These are phyloP conservation scores for Straminergon stramineum DNA, from an alignment of 225 moss, liverwort and hornwort species.

Conservation along the genomic window DNA sequence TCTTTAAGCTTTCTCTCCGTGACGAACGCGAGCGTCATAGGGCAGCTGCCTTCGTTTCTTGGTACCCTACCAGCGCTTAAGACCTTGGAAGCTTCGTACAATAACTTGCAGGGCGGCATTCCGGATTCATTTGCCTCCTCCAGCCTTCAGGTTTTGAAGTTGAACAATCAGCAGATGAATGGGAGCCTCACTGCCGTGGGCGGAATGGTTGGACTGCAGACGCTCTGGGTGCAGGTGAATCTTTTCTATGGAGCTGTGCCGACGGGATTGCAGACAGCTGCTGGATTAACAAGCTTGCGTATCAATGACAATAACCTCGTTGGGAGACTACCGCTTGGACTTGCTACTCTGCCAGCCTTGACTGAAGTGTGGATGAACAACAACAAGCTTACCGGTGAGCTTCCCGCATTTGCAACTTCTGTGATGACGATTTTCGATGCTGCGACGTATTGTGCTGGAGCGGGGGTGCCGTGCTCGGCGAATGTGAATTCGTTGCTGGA, in stretches of 20 bases:
- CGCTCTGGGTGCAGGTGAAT: constrained; percentile 24
- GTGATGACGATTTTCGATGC: not conserved
- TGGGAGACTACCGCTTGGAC: not conserved
- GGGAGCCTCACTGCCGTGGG: not conserved
- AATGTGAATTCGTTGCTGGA: constrained; percentile 7
- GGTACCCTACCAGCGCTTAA: constrained; percentile 3
- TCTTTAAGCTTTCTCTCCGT: not conserved
- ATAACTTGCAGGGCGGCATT: constrained; percentile 10
- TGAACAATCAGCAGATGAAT: constrained; percentile 34
- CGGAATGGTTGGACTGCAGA: constrained; percentile 7
- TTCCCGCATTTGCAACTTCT: not conserved
- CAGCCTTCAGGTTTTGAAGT: constrained; percentile 3
- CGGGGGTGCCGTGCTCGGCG: not conserved
- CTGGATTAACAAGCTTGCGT: constrained; percentile 6
- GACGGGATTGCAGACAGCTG: not conserved
- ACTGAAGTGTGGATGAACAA: not conserved
- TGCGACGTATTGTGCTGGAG: constrained; percentile 3
- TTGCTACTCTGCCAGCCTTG: not conserved
- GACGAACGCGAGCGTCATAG: constrained; percentile 9
- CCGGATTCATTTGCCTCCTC: constrained; percentile 10
- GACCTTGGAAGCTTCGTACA: constrained; percentile 16
- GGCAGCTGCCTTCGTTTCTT: not conserved
- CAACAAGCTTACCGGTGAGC: constrained; percentile 14
- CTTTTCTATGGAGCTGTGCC: constrained; percentile 8
- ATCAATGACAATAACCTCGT: constrained; percentile 23